phyloP scores from a whole-genome alignment of 352 stramenopile genomes.

The Pythium apleroticum region DNA sequence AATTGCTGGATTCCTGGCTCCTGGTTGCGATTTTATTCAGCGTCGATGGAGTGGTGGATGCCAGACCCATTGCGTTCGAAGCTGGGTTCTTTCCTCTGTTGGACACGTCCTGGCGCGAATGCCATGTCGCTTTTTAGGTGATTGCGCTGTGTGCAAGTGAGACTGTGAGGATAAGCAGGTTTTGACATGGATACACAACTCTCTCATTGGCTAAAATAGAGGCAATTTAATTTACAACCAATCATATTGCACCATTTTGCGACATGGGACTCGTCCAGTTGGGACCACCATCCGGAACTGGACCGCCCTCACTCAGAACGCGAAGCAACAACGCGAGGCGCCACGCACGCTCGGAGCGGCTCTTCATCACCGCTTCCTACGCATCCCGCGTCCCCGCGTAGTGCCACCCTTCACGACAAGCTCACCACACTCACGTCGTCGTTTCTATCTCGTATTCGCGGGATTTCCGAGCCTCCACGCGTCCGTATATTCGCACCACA shows the following conservation, averaged over 20 bases:
- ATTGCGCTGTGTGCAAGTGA: conserved; percentile 6
- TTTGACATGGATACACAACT: conserved; percentile 20
- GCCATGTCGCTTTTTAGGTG: background rate
- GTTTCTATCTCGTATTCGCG: background rate
- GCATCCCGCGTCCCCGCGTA: background rate
- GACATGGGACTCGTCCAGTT: conserved; percentile 17
- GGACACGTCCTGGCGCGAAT: background rate
- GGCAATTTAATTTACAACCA: background rate
- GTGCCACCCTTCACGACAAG: background rate
- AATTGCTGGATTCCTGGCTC: too few relatives aligned
- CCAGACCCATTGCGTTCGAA: background rate
- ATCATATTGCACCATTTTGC: conserved; percentile 1
- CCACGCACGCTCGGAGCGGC: background rate
- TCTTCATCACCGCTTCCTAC: conserved; percentile 1
- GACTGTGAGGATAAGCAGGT: conserved; percentile 18
- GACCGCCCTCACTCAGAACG: conserved; percentile 24
- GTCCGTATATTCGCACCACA: background rate
- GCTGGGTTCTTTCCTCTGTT: background rate
- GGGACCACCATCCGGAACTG: conserved; percentile 11
- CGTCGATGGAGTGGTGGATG: background rate
- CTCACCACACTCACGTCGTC: background rate
- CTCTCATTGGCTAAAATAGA: conserved; percentile 17
- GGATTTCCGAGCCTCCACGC: background rate
- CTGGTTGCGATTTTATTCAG: too few relatives aligned
- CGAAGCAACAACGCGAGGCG: conserved; percentile 9